Conservation (phyloP, 2,329 filamentous ascomycete genomes). For the Apiospora aurea region DNA sequence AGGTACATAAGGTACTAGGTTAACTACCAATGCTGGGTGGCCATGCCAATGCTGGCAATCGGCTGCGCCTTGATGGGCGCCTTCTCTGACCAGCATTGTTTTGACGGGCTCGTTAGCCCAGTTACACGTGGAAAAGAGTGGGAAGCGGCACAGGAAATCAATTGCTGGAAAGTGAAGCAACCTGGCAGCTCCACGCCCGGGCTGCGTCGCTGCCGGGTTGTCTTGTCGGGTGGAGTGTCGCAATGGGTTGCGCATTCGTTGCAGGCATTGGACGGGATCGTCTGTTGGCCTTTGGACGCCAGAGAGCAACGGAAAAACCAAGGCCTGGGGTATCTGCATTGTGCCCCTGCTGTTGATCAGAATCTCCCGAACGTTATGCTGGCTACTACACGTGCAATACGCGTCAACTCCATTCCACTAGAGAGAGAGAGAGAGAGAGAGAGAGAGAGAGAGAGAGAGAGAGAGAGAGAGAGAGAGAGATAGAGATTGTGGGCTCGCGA, state of each 20-base stretch:
- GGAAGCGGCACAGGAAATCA: background rate
- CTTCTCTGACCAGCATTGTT: slow-evolving; percentile 18
- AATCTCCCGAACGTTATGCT: no score
- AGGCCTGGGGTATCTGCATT: no score
- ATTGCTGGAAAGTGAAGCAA: no score
- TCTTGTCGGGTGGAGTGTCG: background rate
- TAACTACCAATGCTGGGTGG: background rate
- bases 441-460: no score
- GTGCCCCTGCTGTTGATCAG: no score
- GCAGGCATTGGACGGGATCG: background rate
- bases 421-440: no score
- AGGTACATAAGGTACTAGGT: no score
- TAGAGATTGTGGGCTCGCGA: background rate
- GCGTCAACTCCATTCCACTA: background rate
- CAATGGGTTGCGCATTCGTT: background rate
- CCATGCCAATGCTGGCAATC: background rate
- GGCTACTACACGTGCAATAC: no score
- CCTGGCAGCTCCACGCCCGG: background rate
- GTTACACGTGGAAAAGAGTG: slow-evolving; percentile 6
- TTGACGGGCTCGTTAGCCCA: background rate
- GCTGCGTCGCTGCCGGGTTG: no score
- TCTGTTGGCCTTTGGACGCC: background rate
- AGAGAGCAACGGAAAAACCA: background rate
- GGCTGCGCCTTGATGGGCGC: background rate
- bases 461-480: background rate